phyloP scores from a whole-genome alignment of 176 grass and related monocot genomes.

The Phoenix dactylifera region DNA sequence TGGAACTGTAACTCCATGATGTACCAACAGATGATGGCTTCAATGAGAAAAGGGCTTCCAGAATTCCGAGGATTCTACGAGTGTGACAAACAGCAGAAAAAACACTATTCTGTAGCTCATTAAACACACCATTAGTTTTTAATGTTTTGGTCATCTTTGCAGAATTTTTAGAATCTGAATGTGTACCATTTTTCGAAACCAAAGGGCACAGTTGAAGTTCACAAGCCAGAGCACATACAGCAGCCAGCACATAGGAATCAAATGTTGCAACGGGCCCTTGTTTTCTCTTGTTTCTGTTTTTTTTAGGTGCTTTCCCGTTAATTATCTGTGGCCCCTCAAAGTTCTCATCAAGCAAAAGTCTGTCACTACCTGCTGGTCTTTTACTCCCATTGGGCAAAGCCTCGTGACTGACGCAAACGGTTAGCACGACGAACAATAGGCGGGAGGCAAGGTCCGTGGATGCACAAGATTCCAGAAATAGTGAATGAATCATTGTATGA shows the following conservation, averaged over 20 bases:
- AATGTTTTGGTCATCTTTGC: slow-evolving; percentile 41
- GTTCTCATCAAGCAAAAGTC: slow-evolving; percentile 49
- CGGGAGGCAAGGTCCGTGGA: slow-evolving; percentile 92
- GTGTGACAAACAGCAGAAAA: slow-evolving; percentile 77
- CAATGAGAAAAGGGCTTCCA: slow-evolving; percentile 98
- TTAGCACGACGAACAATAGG: slow-evolving; percentile 83
- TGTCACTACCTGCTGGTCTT: slow-evolving; percentile 76
- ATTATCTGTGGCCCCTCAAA: slow-evolving; percentile 37
- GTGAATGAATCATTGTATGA: slow-evolving; percentile 93
- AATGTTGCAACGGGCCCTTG: slow-evolving; percentile 95
- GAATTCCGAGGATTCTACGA: slow-evolving; percentile 80
- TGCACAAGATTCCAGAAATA: slow-evolving; percentile 92
- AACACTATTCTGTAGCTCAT: slow-evolving; percentile 63
- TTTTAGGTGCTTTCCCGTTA: slow-evolving; percentile 38
- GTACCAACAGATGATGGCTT: slow-evolving; percentile 98
- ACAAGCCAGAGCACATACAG: slow-evolving; percentile 86
- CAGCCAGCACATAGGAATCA: slow-evolving; percentile 93
- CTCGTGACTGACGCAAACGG: slow-evolving; percentile 90
- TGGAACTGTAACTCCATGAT: slow-evolving; percentile 97
- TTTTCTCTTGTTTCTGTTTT: slow-evolving; percentile 57
- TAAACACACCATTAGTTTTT: slow-evolving; percentile 56
- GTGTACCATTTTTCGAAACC: slow-evolving; percentile 57
- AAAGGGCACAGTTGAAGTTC: slow-evolving; percentile 90
- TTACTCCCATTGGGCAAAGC: slow-evolving; percentile 96
- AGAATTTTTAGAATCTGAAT: slow-evolving; percentile 46